Conservation (phyloP, 805 yeast species). For the Candida hungchunana region DNA sequence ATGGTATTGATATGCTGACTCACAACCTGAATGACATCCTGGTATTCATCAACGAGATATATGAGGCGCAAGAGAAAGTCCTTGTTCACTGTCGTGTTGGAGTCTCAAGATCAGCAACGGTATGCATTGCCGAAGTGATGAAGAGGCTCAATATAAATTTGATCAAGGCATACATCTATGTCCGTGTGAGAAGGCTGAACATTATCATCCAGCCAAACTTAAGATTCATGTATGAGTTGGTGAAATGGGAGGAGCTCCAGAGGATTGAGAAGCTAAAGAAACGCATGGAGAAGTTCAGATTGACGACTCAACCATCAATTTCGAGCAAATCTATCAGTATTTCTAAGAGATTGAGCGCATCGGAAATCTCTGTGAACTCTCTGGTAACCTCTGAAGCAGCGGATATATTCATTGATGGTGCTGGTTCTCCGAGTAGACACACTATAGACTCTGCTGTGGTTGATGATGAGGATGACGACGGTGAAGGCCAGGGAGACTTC, state of each 20-base stretch:
- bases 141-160: conserved; percentile 59
- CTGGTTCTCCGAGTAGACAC: conserved; percentile 13
- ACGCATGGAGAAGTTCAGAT: conserved; percentile 5
- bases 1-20: conserved; percentile 79
- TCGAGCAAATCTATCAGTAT: conserved; percentile 5
- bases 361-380: conserved; percentile 16
- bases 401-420: conserved; percentile 12
- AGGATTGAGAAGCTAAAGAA: conserved; percentile 6
- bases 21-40: conserved; percentile 59
- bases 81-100: conserved; percentile 95
- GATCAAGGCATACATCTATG: conserved; percentile 79
- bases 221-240: conserved; percentile 84
- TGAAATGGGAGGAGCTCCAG: conserved; percentile 53
- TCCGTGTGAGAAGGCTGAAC: conserved; percentile 84
- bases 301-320: background rate
- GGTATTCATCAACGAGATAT: conserved; percentile 56
- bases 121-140: conserved; percentile 95
- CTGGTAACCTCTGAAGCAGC: conserved; percentile 7
- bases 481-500: conserved; percentile 22
- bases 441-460: conserved; percentile 7
- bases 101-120: conserved; percentile 91
- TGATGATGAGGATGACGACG: conserved; percentile 15
- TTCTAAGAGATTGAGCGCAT: conserved; percentile 10
- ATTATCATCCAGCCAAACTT: conserved; percentile 93
- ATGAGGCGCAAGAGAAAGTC: conserved; percentile 42